Conservation (phyloP, 2,329 filamentous ascomycete species). For the Periconia digitata region DNA sequence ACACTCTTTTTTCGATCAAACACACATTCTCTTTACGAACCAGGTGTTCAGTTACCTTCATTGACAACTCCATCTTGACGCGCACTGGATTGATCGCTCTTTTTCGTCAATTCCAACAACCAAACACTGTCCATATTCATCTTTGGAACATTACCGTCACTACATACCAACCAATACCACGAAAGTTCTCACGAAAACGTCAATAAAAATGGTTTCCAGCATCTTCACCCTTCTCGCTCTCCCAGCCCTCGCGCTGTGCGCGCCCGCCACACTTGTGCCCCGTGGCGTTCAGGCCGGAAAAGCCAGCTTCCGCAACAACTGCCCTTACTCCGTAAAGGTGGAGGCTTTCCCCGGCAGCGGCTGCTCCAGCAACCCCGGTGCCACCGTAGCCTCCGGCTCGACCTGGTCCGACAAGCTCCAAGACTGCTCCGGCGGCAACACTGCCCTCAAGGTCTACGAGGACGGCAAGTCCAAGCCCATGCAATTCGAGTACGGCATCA, state of each 20-base stretch:
- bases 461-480: constrained; percentile 5
- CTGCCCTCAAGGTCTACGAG: constrained; percentile 7
- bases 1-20: not conserved
- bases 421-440: constrained; percentile 9
- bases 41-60: constrained; percentile 2
- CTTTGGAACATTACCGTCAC: not conserved
- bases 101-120: not conserved
- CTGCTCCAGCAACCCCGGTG: not conserved
- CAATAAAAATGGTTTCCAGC: constrained; percentile 9
- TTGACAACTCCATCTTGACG: not conserved
- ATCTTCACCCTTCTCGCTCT: constrained; percentile 8
- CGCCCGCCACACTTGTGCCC: constrained; percentile 2
- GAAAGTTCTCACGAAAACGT: not conserved
- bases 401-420: constrained; percentile 6
- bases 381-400: constrained; percentile 3
- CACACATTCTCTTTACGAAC: constrained; percentile 3
- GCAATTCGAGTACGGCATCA: constrained; percentile 11
- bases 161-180: not conserved
- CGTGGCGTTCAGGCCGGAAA: not conserved
- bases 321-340: constrained; percentile 6
- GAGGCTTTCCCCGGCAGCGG: not conserved
- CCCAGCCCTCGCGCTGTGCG: constrained; percentile 7
- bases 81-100: constrained; percentile 2
- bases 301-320: constrained; percentile 8
- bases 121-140: too few relatives aligned